Evolutionary conservation across 768 basidiomycete species (phyloP), one percentile per base, ranked within the genome.

Genomic region (Rhodotorula diobovata): DNA sequence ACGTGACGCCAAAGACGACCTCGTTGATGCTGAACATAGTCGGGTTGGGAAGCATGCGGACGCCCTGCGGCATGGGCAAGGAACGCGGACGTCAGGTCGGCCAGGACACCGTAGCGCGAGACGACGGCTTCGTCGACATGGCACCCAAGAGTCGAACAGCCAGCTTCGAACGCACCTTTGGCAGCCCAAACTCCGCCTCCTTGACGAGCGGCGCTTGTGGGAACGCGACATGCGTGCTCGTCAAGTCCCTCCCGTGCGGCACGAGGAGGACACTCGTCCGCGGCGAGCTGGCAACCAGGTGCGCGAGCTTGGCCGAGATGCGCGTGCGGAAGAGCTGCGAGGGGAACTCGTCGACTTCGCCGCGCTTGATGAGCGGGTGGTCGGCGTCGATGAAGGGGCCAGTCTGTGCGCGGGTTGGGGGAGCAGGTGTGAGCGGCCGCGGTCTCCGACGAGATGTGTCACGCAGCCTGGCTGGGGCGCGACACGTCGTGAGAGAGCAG

Each of bases 331-430:
- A 98, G 55, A 95, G 82, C 35, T 86, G 85, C 9, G 81, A 73
- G 0, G 90, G 89, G 2, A 86, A 82, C 61, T 84, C 81, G 67
- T 90, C 87, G 35, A 87, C 79, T 64, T 92, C 89, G 12, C 95
- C 96, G 8, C 83, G 80, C 78, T 86, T 88, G 73, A 98, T 85
- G 61, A 84, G 82, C 4, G 89, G 86, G 79, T 98, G 91, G 28
- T 84, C 80, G 0, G 85, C 81, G 74, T 97, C 93, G 54, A 98
- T 81, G 79, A 98, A 99, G 3, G 96, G 96, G 1, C 96, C 96
- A 41, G 91, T 81, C 95, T 99, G 60, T 25, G 37, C 32, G 37
- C 35, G 59, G 30, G 50, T 43, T 50, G 48, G 11, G 18, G 21
- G 53, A 12, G 67, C 65, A n/a, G 56, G 57, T 35, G 8, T 11